Evolutionary conservation across 2,329 filamentous ascomycete genomes (phyloP).

Genomic region (Akanthomyces muscarius): DNA sequence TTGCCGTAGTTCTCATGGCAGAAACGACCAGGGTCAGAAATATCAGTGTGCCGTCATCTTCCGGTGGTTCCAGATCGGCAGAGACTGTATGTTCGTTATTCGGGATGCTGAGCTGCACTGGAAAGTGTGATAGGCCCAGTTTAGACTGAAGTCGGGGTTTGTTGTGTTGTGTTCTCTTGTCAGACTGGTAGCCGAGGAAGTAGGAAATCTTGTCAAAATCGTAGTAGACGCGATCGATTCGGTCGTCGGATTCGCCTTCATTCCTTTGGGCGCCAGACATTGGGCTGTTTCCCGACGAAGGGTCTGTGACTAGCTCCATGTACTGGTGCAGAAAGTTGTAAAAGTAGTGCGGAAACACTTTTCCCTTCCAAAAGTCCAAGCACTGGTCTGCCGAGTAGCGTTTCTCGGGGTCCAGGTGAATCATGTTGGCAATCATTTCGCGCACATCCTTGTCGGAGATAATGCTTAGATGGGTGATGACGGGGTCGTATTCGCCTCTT

Average conservation of each 20-base stretch:
- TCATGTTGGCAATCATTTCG: constrained; percentile 92
- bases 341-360: constrained; percentile 94
- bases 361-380: constrained; percentile 83
- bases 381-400: constrained; percentile 93
- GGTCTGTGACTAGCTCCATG: constrained; percentile 92
- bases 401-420: constrained; percentile 86
- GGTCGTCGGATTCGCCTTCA: constrained; percentile 82
- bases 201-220: constrained; percentile 99
- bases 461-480: constrained; percentile 72
- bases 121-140: constrained; percentile 63
- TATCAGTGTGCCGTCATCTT: constrained; percentile 87
- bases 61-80: constrained; percentile 54
- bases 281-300: constrained; percentile 71
- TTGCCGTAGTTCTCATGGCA: constrained; percentile 82
- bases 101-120: constrained; percentile 80
- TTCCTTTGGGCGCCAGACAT: constrained; percentile 65
- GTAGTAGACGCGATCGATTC: constrained; percentile 87
- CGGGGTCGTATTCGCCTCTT: constrained; percentile 86
- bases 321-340: constrained; percentile 97
- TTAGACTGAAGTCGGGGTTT: constrained; percentile 30
- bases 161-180: constrained; percentile 39
- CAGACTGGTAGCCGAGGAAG: constrained; percentile 70
- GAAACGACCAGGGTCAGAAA: constrained; percentile 87
- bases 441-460: constrained; percentile 85
- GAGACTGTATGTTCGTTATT: constrained; percentile 72